Percentiles rank a stretch among this genome's conserved stretches.
Conservation (phyloP, 768 basidiomycete species). For the Xerocomellus amylosporus region DNA sequence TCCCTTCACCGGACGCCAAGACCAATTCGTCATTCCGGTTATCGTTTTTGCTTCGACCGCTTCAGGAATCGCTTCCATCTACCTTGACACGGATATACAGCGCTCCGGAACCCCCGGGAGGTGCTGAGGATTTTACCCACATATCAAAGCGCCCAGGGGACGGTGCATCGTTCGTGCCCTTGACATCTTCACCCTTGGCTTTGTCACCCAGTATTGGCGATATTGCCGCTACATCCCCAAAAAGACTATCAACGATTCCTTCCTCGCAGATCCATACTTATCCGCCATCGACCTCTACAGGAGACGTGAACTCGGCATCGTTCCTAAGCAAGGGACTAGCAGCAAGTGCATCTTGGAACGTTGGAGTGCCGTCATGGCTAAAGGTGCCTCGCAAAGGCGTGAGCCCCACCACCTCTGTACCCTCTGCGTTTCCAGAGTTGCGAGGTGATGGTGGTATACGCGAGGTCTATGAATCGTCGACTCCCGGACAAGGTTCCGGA, state of each 20-base stretch:
- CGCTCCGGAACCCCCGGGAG: slow-evolving; percentile 35
- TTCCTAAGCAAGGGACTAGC: slow-evolving; percentile 44
- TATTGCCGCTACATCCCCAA: slow-evolving; percentile 5
- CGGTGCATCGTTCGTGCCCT: slow-evolving; percentile 56
- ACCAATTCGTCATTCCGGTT: slow-evolving; percentile 55
- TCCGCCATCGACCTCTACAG: slow-evolving; percentile 64
- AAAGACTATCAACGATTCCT: slow-evolving; percentile 24
- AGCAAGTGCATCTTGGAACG: slow-evolving; percentile 46
- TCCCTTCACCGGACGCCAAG: slow-evolving; percentile 35
- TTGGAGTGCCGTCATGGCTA: slow-evolving; percentile 73
- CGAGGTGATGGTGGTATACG: slow-evolving; percentile 42
- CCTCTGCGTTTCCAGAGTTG: slow-evolving; percentile 17
- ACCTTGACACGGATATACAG: slow-evolving; percentile 35
- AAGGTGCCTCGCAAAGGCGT: slow-evolving; percentile 42
- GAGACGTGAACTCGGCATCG: slow-evolving; percentile 40
- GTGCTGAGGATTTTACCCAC: slow-evolving; percentile 68
- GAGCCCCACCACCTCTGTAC: slow-evolving; percentile 34
- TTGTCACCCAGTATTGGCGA: slow-evolving; percentile 15
- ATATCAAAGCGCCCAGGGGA: slow-evolving; percentile 48
- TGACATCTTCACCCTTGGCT: slow-evolving; percentile 43
- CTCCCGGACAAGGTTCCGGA: slow-evolving; percentile 23
- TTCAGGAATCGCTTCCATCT: slow-evolving; percentile 52
- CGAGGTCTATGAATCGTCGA: slow-evolving; percentile 49
- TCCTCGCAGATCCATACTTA: slow-evolving; percentile 64
- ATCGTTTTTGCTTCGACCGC: slow-evolving; percentile 62